Base-by-base conservation (phyloP, 352 stramenopile species). In the Phytophthora europaea region DNA sequence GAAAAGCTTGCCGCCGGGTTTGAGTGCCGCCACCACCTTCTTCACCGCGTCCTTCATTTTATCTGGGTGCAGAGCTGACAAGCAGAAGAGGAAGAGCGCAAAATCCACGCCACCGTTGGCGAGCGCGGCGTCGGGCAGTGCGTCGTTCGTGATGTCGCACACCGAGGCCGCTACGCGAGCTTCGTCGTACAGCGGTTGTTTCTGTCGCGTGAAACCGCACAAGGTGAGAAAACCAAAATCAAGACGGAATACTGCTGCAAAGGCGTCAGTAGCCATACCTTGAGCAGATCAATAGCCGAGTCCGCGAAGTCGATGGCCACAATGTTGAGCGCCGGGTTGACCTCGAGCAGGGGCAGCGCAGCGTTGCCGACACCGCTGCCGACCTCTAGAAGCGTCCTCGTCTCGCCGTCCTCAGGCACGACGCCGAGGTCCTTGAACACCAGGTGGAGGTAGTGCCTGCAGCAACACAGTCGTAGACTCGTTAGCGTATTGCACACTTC, bases 291-390 rank as follows among this genome's bases (percentile, higher is more conserved):
- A 72, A 99, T 98, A 13, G 95, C 97, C 9, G 84, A 94, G 38
- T 88, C 81, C 5, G 95, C 94, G 82, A 99, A 98, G 75, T 99
- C 97, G 52, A 98, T 91, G n/a, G 92, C 93, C 34, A 98, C 80
- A 70, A 98, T 91, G 52, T 89, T 78, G 23, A 97, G 91, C 67
- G 80, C 81, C 31, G 89, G 81, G 57, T 97, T 97, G 51, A 98
- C 69, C 70, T 99, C 93, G n/a, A 99, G 78, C 36, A 99, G 76
- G 26, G 97, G 97, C 47, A 99, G 82, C 40, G 98, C 88, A 8
- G 95, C 94, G 77, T 99, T 99, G 43, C 97, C 97, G 8, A 99
- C 97, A 9, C 97, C 97, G 74, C 94, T 98, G 12, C 97, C 97
- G 43, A 99, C 89, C 85, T 99, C 97, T 18, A 99, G 80, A 59